Conservation (phyloP, 257 asterid genomes). For the Lithospermum erythrorhizon region DNA sequence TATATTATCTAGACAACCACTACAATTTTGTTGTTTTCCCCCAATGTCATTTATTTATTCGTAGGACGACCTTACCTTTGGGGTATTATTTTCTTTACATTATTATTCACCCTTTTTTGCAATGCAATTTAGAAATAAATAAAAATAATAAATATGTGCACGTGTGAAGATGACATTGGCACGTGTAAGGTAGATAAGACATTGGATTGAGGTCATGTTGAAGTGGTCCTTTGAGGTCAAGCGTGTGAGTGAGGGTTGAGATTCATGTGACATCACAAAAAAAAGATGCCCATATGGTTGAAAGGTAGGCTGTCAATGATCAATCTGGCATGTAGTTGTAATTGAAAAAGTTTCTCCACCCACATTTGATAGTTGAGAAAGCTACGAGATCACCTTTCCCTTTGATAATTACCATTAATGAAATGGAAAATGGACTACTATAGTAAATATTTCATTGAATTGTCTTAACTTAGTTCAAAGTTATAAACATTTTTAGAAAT, state of each 20-base stretch:
- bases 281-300: conserved; percentile 3
- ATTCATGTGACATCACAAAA: conserved; percentile 5
- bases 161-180: conserved; percentile 1
- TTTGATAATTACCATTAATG: neutral
- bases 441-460: neutral
- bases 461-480: neutral
- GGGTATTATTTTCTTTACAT: no score
- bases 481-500: no score
- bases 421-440: neutral
- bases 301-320: conserved; percentile 2
- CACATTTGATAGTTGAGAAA: neutral
- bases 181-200: conserved; percentile 4
- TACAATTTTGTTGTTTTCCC: no score
- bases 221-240: neutral
- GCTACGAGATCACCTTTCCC: neutral
- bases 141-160: neutral
- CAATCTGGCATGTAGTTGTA: conserved; percentile 5
- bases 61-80: no score
- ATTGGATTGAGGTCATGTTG: neutral
- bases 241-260: conserved; percentile 4
- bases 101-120: no score
- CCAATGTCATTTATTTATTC: no score
- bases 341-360: conserved; percentile 1
- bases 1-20: no score
- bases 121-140: neutral